Evolutionary conservation across 177 flowering plant species (phyloP).

Genomic region (Vitis hybrid): DNA sequence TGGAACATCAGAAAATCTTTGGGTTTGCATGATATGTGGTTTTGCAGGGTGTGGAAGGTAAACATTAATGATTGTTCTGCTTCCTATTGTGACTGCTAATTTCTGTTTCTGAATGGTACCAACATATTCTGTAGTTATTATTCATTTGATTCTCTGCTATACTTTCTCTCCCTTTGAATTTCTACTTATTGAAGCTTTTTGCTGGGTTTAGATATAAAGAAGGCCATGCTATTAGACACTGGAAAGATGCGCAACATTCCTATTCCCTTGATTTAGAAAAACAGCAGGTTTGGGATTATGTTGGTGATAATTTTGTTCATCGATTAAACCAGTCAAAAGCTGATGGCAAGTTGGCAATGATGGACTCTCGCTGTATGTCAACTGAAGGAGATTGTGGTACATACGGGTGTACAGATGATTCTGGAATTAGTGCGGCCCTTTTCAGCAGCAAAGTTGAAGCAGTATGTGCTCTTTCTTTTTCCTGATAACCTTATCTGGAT

Average conservation of each 20-base stretch:
- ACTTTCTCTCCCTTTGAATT: background rate
- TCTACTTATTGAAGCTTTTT: slow-evolving; percentile 5
- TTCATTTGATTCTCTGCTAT: background rate
- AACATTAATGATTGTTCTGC: background rate
- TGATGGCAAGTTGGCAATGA: slow-evolving; percentile 62
- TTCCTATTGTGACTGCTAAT: background rate
- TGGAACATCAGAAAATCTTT: slow-evolving; percentile 72
- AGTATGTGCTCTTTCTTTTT: slow-evolving; percentile 31
- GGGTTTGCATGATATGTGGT: slow-evolving; percentile 95
- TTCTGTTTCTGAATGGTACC: too few relatives aligned
- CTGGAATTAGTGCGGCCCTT: slow-evolving; percentile 67
- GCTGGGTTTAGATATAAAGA: slow-evolving; percentile 68
- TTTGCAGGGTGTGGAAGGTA: slow-evolving; percentile 99
- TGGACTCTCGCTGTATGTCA: slow-evolving; percentile 48
- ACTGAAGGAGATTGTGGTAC: slow-evolving; percentile 62
- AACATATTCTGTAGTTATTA: background rate
- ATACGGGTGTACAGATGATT: slow-evolving; percentile 62
- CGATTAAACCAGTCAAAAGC: slow-evolving; percentile 84
- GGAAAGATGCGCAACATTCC: slow-evolving; percentile 80
- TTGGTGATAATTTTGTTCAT: slow-evolving; percentile 88
- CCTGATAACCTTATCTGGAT: background rate
- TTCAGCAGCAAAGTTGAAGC: slow-evolving; percentile 81
- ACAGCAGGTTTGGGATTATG: slow-evolving; percentile 97
- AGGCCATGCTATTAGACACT: slow-evolving; percentile 84
- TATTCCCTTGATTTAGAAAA: slow-evolving; percentile 85